phyloP scores from a whole-genome alignment of 805 yeast species.

The Lachancea lanzarotensis region DNA sequence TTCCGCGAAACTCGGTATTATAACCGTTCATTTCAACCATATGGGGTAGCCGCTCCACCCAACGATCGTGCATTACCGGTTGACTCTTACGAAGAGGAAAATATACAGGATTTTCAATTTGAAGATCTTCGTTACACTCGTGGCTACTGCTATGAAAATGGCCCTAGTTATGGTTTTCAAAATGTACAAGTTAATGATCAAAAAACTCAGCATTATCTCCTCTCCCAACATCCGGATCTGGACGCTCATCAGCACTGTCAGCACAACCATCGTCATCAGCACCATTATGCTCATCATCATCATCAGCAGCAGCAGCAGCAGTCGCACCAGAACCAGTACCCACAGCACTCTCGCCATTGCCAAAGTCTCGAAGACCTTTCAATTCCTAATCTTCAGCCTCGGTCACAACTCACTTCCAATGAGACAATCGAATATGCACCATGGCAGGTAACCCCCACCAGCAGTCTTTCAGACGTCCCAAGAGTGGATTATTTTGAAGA shows the following conservation, averaged over 20 bases:
- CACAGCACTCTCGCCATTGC: neutral
- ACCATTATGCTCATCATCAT: neutral
- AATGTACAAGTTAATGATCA: neutral
- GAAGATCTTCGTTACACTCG: neutral
- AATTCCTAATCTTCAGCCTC: neutral
- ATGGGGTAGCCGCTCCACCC: neutral
- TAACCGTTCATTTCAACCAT: neutral
- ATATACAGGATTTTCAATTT: neutral
- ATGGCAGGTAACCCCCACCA: constrained; percentile 5
- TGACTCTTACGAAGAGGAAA: neutral
- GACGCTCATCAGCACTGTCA: neutral
- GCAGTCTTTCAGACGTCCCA: constrained; percentile 4
- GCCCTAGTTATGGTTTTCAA: neutral
- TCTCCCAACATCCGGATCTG: neutral
- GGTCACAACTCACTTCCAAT: neutral
- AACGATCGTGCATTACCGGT: neutral
- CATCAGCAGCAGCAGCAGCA: neutral
- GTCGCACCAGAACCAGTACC: neutral
- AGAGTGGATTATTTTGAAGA: constrained; percentile 1
- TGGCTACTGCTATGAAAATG: neutral
- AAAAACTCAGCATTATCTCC: neutral
- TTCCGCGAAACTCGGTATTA: neutral
- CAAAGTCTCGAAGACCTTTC: neutral
- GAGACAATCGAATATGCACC: neutral
- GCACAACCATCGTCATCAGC: neutral